Conservation (phyloP, 345 rosid genomes). For the Euphorbia lathyris region DNA sequence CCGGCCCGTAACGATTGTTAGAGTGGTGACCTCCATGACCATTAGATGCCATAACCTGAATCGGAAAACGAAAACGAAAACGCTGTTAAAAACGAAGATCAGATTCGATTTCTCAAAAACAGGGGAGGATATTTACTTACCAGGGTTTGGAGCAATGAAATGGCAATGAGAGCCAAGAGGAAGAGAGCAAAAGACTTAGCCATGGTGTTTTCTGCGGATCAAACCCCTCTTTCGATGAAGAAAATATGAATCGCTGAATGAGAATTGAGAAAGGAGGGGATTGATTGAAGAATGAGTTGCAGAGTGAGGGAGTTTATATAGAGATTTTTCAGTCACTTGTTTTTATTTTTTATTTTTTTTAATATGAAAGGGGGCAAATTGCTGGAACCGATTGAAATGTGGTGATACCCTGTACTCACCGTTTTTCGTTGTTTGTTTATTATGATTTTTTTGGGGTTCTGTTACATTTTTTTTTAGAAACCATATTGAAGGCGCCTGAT, state of each 20-base stretch:
- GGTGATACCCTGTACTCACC: background rate
- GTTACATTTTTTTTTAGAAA: background rate
- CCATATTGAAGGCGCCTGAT: no score
- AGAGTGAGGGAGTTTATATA: conserved; percentile 35
- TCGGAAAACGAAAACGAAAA: background rate
- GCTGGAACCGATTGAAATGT: background rate
- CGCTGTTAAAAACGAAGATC: background rate
- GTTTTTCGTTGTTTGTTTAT: background rate
- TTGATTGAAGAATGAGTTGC: conserved; percentile 21
- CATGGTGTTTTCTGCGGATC: conserved; percentile 29
- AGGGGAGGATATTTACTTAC: conserved; percentile 23
- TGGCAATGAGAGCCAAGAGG: conserved; percentile 57
- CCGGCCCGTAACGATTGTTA: conserved; percentile 38
- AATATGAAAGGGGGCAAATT: background rate
- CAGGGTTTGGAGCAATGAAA: conserved; percentile 61
- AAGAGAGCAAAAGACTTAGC: conserved; percentile 48
- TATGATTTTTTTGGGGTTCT: no score
- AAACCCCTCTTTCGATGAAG: conserved; percentile 11
- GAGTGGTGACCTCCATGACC: conserved; percentile 47
- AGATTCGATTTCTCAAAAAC: background rate
- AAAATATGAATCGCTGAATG: background rate
- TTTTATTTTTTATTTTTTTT: background rate
- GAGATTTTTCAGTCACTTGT: background rate
- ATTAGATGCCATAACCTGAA: conserved; percentile 43
- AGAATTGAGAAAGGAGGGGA: conserved; percentile 16